Conservation (phyloP, 2,329 filamentous ascomycete species). For the Ceratocystis ficicola region DNA sequence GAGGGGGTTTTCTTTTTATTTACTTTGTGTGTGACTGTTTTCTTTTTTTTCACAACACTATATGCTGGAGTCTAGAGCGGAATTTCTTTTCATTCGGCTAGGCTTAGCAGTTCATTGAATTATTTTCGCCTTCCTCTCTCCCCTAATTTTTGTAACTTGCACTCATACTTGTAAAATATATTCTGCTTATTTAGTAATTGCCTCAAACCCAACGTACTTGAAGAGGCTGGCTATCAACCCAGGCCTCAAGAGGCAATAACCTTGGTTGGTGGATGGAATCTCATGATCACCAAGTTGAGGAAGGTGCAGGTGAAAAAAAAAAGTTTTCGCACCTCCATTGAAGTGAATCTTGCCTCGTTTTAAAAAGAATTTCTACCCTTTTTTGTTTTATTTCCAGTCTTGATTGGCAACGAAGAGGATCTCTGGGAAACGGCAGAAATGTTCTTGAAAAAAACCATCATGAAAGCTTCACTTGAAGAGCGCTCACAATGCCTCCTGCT, state of each 20-base stretch:
- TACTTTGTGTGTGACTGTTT: not conserved
- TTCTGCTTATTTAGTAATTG: not conserved
- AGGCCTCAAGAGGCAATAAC: not conserved
- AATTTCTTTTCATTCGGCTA: not conserved
- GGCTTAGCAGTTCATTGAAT: not conserved
- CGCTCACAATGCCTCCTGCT: not conserved
- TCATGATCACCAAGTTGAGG: not conserved
- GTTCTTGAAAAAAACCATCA: not conserved
- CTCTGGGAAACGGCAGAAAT: not conserved
- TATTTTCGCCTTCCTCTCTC: not conserved
- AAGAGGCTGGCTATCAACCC: not conserved
- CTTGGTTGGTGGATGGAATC: not conserved
- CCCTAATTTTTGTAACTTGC: not conserved
- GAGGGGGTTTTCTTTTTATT: too few species aligned
- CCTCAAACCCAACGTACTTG: not conserved
- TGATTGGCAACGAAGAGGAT: too few species aligned
- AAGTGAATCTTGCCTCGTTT: not conserved
- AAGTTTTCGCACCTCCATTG: not conserved
- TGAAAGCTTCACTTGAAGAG: not conserved
- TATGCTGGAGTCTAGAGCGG: not conserved
- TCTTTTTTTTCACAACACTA: not conserved
- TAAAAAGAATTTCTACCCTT: too few species aligned
- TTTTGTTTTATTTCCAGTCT: too few species aligned
- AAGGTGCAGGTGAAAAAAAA: slow-evolving; percentile 3
- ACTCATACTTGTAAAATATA: not conserved